Conservation (phyloP, 805 yeast genomes). For the Lachancea quebecensis region DNA sequence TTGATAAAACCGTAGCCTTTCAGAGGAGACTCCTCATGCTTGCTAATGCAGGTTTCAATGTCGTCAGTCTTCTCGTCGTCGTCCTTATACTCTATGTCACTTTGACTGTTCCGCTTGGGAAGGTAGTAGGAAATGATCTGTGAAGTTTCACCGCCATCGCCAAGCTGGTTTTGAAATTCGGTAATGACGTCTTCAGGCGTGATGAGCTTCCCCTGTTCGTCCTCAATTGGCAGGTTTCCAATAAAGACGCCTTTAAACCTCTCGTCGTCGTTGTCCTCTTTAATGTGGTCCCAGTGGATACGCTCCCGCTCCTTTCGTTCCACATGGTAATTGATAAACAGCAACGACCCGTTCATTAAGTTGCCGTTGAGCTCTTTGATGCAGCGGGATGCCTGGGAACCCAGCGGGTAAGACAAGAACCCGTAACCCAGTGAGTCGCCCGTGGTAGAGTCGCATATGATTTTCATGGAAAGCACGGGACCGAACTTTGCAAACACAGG, state of each 20-base stretch:
- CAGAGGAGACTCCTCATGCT: slow-evolving; percentile 16
- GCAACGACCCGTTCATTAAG: slow-evolving; percentile 23
- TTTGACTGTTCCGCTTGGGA: slow-evolving; percentile 20
- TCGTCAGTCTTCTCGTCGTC: slow-evolving; percentile 8
- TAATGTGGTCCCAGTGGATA: slow-evolving; percentile 28
- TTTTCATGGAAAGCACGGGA: slow-evolving; percentile 39
- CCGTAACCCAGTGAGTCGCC: slow-evolving; percentile 47
- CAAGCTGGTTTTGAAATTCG: slow-evolving; percentile 43
- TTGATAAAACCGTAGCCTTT: slow-evolving; percentile 50
- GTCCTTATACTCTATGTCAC: slow-evolving; percentile 10
- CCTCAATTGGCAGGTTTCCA: slow-evolving; percentile 40
- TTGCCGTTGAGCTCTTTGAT: slow-evolving; percentile 47
- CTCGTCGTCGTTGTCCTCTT: slow-evolving; percentile 38
- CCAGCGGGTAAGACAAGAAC: slow-evolving; percentile 55
- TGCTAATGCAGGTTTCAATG: slow-evolving; percentile 8
- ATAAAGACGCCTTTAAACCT: slow-evolving; percentile 51
- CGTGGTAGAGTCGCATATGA: slow-evolving; percentile 37
- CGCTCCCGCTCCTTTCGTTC: slow-evolving; percentile 55
- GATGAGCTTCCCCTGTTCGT: slow-evolving; percentile 31
- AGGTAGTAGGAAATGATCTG: slow-evolving; percentile 26
- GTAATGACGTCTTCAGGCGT: slow-evolving; percentile 29
- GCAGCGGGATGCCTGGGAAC: slow-evolving; percentile 56
- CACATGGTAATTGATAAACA: slow-evolving; percentile 55
- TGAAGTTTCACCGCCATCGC: slow-evolving; percentile 27
- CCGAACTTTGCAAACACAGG: slow-evolving; percentile 38